Percentiles rank a stretch among this genome's conserved stretches.
Evolutionary conservation across 1,284 basidiomycete species (phyloP).

Genomic region (Melampsora americana): DNA sequence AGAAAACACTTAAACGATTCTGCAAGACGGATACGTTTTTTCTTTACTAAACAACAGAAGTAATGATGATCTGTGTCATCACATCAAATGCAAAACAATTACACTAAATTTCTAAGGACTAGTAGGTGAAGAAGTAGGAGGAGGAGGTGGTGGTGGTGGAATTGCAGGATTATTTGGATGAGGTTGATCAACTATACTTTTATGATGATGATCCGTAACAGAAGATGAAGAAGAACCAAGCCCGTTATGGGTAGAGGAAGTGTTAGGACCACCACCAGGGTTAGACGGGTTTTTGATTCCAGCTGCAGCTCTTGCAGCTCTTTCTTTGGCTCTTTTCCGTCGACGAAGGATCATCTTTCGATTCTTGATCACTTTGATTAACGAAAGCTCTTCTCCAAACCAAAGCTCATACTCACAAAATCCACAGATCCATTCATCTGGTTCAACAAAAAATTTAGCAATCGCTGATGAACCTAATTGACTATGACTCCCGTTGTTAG

Average conservation of each 20-base stretch:
- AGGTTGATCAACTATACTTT: neutral
- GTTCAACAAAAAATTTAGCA: slow-evolving; percentile 46
- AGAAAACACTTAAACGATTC: too few species aligned
- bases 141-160: neutral
- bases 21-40: too few species aligned
- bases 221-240: neutral
- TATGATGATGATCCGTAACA: neutral
- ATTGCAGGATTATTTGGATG: neutral
- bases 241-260: neutral
- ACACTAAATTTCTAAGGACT: neutral
- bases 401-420: slow-evolving; percentile 56
- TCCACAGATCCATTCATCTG: slow-evolving; percentile 53
- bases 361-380: slow-evolving; percentile 50
- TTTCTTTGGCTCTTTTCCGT: slow-evolving; percentile 50
- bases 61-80: too few species aligned
- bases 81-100: neutral
- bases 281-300: slow-evolving; percentile 26
- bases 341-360: slow-evolving; percentile 52
- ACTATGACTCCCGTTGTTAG: slow-evolving; percentile 20
- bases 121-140: neutral
- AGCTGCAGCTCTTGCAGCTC: slow-evolving; percentile 46
- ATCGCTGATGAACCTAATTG: slow-evolving; percentile 44
- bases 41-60: too few species aligned
- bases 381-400: slow-evolving; percentile 52
- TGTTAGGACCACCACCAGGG: neutral